phyloP scores from a whole-genome alignment of 306 rosid species.

The Astragalus membranaceus region DNA sequence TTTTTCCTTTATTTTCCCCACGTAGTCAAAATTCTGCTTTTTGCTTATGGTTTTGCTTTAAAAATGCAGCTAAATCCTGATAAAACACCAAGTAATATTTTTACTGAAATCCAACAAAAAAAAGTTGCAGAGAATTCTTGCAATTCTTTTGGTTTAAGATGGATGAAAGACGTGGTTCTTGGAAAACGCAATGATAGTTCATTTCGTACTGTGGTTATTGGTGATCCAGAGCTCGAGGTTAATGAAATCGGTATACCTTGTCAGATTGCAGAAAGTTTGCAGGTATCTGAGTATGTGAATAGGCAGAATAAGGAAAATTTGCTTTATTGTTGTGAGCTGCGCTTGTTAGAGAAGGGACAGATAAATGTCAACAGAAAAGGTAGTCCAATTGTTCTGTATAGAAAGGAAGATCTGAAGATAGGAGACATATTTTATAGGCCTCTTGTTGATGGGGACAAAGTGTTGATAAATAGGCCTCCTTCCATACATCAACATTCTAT shows the following conservation, averaged over 20 bases:
- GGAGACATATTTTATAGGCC: slow-evolving; percentile 79
- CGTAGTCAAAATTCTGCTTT: slow-evolving; percentile 1
- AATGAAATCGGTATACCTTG: slow-evolving; percentile 78
- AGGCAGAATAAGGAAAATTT: slow-evolving; percentile 53
- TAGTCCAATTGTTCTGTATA: slow-evolving; percentile 31
- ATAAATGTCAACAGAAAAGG: slow-evolving; percentile 55
- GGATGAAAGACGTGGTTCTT: slow-evolving; percentile 90
- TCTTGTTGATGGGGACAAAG: slow-evolving; percentile 61
- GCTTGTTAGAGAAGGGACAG: slow-evolving; percentile 56
- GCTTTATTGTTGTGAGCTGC: slow-evolving; percentile 46
- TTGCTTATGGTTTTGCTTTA: slow-evolving; percentile 31
- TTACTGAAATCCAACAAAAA: slow-evolving; percentile 39
- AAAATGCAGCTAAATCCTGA: slow-evolving; percentile 70
- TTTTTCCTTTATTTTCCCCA: slow-evolving; percentile 14
- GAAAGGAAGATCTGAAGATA: slow-evolving; percentile 41
- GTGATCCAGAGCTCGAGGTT: slow-evolving; percentile 83
- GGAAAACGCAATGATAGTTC: slow-evolving; percentile 86
- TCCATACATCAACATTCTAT: slow-evolving; percentile 93
- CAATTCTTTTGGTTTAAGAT: slow-evolving; percentile 77
- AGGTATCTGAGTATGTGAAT: slow-evolving; percentile 60
- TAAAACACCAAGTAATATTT: slow-evolving; percentile 39
- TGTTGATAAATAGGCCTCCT: slow-evolving; percentile 92
- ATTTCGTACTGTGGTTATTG: slow-evolving; percentile 78
- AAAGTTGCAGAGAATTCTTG: slow-evolving; percentile 61
- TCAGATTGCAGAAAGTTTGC: slow-evolving; percentile 75